These are phyloP conservation scores for Fraxinus platypoda DNA, from an alignment of 305 asterid genomes.

Conservation along the genomic window DNA sequence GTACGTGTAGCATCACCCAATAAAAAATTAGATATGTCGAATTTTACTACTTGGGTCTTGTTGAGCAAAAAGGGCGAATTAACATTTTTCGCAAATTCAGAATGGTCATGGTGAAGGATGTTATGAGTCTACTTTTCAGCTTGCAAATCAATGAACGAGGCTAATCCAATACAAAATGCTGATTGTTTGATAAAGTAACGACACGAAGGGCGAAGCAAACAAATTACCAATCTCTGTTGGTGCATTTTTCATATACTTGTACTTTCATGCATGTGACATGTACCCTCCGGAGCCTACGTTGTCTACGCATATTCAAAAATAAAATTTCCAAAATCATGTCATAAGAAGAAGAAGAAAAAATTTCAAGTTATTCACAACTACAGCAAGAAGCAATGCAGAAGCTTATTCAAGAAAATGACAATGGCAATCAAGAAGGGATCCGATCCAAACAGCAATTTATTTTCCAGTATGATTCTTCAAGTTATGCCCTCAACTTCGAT, in stretches of 20 bases:
- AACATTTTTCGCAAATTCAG: neutral
- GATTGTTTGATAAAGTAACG: neutral
- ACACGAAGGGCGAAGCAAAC: neutral
- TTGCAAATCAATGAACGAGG: neutral
- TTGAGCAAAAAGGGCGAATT: neutral
- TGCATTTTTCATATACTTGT: neutral
- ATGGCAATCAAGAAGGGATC: slow-evolving; percentile 20
- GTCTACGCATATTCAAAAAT: neutral
- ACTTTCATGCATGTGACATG: neutral
- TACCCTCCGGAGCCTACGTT: neutral
- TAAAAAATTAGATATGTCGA: neutral
- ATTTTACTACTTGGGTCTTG: neutral
- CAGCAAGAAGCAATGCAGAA: slow-evolving; percentile 37
- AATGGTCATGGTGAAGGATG: neutral
- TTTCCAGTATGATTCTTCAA: slow-evolving; percentile 38
- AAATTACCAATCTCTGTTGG: neutral
- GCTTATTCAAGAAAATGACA: slow-evolving; percentile 18
- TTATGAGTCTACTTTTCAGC: neutral
- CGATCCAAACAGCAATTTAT: slow-evolving; percentile 15
- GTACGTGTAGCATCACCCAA: no score
- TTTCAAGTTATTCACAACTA: neutral
- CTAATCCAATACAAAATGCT: neutral
- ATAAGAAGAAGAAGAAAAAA: no score
- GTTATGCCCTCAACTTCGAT: slow-evolving; percentile 40
- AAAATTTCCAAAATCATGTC: neutral